Evolutionary conservation across 2,329 filamentous ascomycete genomes (phyloP), one percentile per base, ranked within the genome.

Genomic region (Penicillium sp.): DNA sequence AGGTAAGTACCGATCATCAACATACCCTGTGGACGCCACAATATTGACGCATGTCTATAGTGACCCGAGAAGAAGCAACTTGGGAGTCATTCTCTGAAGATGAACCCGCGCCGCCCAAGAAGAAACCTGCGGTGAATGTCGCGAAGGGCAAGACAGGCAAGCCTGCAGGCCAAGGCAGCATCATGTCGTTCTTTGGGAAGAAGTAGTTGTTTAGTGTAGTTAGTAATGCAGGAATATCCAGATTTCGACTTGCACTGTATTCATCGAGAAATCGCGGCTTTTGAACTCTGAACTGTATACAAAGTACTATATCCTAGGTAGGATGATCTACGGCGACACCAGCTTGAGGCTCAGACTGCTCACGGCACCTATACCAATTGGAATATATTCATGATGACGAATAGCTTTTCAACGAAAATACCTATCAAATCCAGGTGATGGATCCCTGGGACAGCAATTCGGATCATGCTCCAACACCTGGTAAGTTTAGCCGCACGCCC

Each of bases 81-180:
- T 97, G 93, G 93, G 93, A 97, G 76, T 94, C 91, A 0, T 97
- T 96, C 80, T 96, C 92, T 0, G 93, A 97, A 75, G 93, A 96
- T 66, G 93, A 97, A 67, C 86, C 88, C 24, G 75, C 75, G 7
- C 75, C 75, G 9, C 75, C 80, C 24, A 82, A 83, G 13, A 80
- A 84, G 61, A 80, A 81, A 24, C 75, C 79, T 6, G 74, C 76
- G 73, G 50, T 87, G 38, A 72, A 70, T 61, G 73, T 73, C 15
- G 61, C 73, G n/a, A 75, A 82, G 26, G 88, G 85, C 70, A 90
- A 89, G 73, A 71, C 79, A 1, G 79, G 81, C 1, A 91, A 92
- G 73, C 77, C 79, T 26, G 92, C 76, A 22, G 53, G 53, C 30
- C 78, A 79, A 63, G 92, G 93, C 3, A 96, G 84, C 74, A 96